Conservation (phyloP, 176 grass and related monocot species). For the barley (Hordeum vulgare) region DNA sequence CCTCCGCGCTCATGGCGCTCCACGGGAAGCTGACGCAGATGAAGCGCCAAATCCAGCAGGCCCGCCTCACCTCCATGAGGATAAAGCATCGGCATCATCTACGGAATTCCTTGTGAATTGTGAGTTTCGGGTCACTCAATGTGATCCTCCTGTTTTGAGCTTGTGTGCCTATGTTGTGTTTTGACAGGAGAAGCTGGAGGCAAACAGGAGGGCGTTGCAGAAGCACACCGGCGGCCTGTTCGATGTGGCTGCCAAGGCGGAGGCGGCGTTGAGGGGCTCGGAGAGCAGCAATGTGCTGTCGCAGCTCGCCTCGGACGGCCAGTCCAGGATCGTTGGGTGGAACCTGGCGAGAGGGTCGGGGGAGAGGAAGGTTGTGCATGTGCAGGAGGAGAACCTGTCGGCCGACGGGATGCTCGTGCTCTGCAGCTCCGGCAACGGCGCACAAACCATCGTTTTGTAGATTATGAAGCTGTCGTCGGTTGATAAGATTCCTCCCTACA, state of each 20-base stretch:
- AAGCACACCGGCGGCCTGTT: constrained; percentile 59
- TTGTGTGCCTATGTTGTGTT: no score
- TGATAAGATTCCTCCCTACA: constrained; percentile 88
- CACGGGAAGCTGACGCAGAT: constrained; percentile 52
- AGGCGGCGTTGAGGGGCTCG: constrained; percentile 49
- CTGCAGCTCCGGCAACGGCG: constrained; percentile 12
- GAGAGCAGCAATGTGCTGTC: constrained; percentile 56
- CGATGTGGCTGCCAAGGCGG: constrained; percentile 47
- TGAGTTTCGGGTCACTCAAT: not conserved
- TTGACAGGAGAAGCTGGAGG: constrained; percentile 67
- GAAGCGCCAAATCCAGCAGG: constrained; percentile 64
- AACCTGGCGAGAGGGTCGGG: constrained; percentile 37
- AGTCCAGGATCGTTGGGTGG: constrained; percentile 40
- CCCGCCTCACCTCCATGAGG: constrained; percentile 57
- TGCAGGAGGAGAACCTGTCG: constrained; percentile 58
- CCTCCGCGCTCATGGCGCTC: constrained; percentile 19
- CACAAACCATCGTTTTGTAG: constrained; percentile 37
- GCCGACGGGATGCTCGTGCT: constrained; percentile 40
- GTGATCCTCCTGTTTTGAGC: not conserved
- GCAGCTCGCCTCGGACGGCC: constrained; percentile 39
- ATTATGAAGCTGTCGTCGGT: constrained; percentile 66
- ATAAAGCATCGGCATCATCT: constrained; percentile 22
- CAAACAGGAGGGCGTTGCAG: constrained; percentile 60
- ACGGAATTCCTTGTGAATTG: no score
- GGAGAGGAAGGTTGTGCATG: constrained; percentile 66